phyloP scores from a whole-genome alignment of 768 basidiomycete species.

The Calocybe gangraenosa region DNA sequence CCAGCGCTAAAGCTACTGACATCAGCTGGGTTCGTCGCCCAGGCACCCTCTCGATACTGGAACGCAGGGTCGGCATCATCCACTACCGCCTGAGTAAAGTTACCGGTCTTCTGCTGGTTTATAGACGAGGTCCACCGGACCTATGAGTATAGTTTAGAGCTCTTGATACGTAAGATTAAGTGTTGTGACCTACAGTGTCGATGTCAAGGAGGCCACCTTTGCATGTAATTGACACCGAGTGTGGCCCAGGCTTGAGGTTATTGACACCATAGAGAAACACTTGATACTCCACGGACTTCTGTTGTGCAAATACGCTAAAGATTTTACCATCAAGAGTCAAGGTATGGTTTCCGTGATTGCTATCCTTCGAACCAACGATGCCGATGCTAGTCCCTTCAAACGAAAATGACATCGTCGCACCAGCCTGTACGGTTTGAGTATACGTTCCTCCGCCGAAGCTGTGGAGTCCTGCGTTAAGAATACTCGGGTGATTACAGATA shows the following conservation, averaged over 20 bases:
- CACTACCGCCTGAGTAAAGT: background rate
- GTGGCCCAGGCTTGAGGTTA: background rate
- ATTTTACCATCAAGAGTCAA: background rate
- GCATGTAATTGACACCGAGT: background rate
- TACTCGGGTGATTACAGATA: too few relatives aligned
- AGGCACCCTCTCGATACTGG: background rate
- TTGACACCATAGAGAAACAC: background rate
- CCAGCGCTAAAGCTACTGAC: too few relatives aligned
- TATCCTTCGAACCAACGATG: background rate
- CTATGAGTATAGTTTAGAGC: background rate
- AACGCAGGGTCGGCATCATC: conserved; percentile 9
- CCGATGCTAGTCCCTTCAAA: background rate
- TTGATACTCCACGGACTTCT: background rate
- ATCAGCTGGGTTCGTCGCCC: background rate
- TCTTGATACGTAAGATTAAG: background rate
- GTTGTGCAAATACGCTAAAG: background rate
- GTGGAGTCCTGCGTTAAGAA: background rate
- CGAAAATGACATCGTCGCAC: background rate
- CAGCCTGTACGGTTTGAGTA: background rate
- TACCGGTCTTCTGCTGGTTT: background rate
- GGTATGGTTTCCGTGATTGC: background rate
- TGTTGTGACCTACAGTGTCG: conserved; percentile 1
- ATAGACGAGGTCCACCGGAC: conserved; percentile 6
- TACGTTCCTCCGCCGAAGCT: conserved; percentile 5
- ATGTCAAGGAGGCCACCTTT: conserved; percentile 1